Evolutionary conservation across 768 basidiomycete genomes (phyloP), one percentile per base, ranked within the genome.

Genomic region (Hygrophoropsis aurantiaca): DNA sequence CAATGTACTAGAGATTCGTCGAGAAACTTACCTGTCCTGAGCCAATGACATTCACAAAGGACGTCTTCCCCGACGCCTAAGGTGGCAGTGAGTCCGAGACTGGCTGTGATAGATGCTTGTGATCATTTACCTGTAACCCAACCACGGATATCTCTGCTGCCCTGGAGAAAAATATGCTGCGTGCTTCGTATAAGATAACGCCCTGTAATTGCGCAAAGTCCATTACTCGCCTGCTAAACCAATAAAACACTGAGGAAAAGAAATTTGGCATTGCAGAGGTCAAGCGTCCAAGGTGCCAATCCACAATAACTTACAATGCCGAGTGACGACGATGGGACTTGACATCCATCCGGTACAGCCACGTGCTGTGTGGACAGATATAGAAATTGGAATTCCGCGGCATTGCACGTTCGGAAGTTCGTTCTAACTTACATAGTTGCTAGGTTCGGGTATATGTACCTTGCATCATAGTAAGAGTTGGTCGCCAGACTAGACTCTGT

Each of bases 31-130:
- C 87, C 72, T 89, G 87, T 55, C 87, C 87, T n/a, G 84, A 87
- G 4, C 87, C 87, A 18, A 97, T 81, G 10, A 94, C 88, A 61
- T 95, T 93, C 23, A 94, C 90, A 44, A 97, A 90, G 9, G 90
- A 93, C 3, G 94, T 95, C 73, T 97, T 95, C 37, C 94, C 94
- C 3, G 91, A 94, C 3, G 93, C 91, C 90, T 95, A 50, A 26
- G 18, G 15, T 26, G 32, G 18, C 41, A 42, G 44, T 34, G 37
- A n/a, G 24, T 44, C 26, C 21, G 27, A 30, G 23, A 41, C 19
- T 27, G 27, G 27, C 27, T n/a, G 46, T 35, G 32, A 24, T 36
- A 32, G 23, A 7, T 18, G 13, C 25, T 25, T 13, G 15, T 25
- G 27, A 24, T 34, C 36, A 49, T 58, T 42, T 41, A 86, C 91